Conservation (phyloP, 495 filamentous ascomycete genomes). For the Aspergillus hancockii region DNA sequence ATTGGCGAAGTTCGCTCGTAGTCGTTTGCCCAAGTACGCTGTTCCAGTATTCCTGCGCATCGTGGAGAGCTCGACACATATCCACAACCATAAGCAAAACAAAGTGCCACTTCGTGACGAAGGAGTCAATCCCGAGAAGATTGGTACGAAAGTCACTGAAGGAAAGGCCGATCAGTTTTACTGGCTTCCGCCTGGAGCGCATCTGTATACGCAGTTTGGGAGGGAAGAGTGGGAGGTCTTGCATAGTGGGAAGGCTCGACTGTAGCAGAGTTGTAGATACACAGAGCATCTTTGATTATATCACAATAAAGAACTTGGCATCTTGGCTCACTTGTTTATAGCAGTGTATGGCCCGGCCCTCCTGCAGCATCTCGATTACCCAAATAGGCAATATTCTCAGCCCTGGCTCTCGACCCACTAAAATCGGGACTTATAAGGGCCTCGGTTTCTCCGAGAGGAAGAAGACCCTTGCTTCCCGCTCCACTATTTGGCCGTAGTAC, state of each 20-base stretch:
- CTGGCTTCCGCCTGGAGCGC: slow-evolving; percentile 55
- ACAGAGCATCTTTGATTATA: not conserved
- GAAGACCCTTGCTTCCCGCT: no score
- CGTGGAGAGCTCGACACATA: slow-evolving; percentile 58
- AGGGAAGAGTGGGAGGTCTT: slow-evolving; percentile 59
- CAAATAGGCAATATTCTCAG: no score
- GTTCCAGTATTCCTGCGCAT: slow-evolving; percentile 75
- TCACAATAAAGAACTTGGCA: not conserved
- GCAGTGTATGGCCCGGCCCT: not conserved
- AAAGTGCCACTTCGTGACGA: slow-evolving; percentile 72
- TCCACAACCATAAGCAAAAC: slow-evolving; percentile 85
- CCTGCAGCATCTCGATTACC: no score
- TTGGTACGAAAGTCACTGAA: slow-evolving; percentile 48
- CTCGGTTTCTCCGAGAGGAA: no score
- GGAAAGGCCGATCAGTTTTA: slow-evolving; percentile 51
- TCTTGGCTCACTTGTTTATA: not conserved
- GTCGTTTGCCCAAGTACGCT: slow-evolving; percentile 69
- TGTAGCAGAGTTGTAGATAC: not conserved
- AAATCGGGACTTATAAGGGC: no score
- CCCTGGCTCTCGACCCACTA: no score
- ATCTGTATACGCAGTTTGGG: slow-evolving; percentile 59
- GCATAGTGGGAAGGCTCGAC: slow-evolving; percentile 5
- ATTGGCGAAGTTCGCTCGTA: slow-evolving; percentile 53
- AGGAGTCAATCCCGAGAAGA: slow-evolving; percentile 61
- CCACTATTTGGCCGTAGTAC: no score